Evolutionary conservation across 192 early-diverging fungal genomes (phyloP), one percentile per base, ranked within the genome.

Genomic region (Allomyces macrogynus): DNA sequence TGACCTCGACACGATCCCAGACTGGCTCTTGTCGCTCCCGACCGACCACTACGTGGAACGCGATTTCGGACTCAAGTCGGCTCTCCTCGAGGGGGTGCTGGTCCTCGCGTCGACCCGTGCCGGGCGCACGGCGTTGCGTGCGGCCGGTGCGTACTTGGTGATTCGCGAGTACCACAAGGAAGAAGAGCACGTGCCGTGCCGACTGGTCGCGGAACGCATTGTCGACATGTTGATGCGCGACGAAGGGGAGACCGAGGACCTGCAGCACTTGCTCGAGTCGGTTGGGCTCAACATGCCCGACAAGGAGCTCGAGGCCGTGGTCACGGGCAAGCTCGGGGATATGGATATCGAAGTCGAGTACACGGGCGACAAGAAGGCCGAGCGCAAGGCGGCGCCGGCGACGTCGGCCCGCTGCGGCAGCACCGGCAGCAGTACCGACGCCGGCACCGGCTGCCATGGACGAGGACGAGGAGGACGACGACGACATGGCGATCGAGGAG

Each of bases 161-260:
- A 72, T 98, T 18, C 83, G 89, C 62, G 87, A 89, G 63, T 73
- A 89, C 73, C 90, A 97, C 76, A 65, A 85, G 63, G 70, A 60
- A 8, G 94, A 95, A 71, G 73, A 70, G 8, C 80, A 88, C 63
- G 89, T 89, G 16, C 72, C 76, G 9, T 83, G 90, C 16, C 68
- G 74, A 23, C 88, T 89, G 4, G 70, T 82, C 20, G 86, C 86
- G 62, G 87, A 91, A 63, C 71, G 83, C 16, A 72, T 92, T 43
- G 94, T 93, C 43, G 84, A 92, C 62, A 81, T 93, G 76, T 68
- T 97, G 67, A 86, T 89, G 81, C 75, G 90, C 61, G 87, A 92
- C 49, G 90, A 89, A 65, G 75, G 20, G 49, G 12, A 14, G 49
- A n/a, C 49, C 5, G 49, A 14, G 16, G 49, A 14, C 49, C 16